Evolutionary conservation across 805 yeast genomes (phyloP).

Genomic region (Komagataella pseudopastoris): DNA sequence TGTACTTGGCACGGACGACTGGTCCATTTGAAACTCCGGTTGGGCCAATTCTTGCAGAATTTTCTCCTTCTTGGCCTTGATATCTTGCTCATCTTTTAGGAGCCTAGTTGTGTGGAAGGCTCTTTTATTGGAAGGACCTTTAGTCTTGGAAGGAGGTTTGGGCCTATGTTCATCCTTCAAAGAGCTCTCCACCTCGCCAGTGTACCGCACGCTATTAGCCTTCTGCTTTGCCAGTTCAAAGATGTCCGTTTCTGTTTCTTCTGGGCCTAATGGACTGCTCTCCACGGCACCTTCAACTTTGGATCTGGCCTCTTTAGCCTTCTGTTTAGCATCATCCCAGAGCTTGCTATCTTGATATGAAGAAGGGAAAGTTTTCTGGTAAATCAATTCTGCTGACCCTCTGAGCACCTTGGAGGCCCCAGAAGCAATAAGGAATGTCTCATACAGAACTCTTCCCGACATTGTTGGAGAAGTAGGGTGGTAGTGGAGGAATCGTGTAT

Average conservation of each 20-base stretch:
- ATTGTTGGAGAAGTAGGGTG: not conserved
- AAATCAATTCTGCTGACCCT: slow-evolving; percentile 8
- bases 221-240: slow-evolving; percentile 19
- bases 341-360: slow-evolving; percentile 8
- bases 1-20: slow-evolving; percentile 73
- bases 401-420: slow-evolving; percentile 15
- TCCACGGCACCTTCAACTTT: slow-evolving; percentile 2
- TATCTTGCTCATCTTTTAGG: not conserved
- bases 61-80: not conserved
- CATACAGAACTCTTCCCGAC: slow-evolving; percentile 1
- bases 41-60: slow-evolving; percentile 19
- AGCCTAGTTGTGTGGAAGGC: slow-evolving; percentile 5
- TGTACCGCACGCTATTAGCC: slow-evolving; percentile 5
- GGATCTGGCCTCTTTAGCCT: slow-evolving; percentile 12
- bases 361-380: slow-evolving; percentile 9
- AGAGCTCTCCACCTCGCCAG: not conserved
- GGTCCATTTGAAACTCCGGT: slow-evolving; percentile 33
- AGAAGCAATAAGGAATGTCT: slow-evolving; percentile 6
- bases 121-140: not conserved
- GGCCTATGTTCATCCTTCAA: not conserved
- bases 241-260: slow-evolving; percentile 14
- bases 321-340: slow-evolving; percentile 12
- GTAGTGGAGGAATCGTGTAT: not conserved
- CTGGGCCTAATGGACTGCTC: not conserved
- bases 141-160: not conserved